Evolutionary conservation across 176 grass and related monocot species (phyloP), one percentile per base, ranked within the genome.

Genomic region (Zizania latifolia): DNA sequence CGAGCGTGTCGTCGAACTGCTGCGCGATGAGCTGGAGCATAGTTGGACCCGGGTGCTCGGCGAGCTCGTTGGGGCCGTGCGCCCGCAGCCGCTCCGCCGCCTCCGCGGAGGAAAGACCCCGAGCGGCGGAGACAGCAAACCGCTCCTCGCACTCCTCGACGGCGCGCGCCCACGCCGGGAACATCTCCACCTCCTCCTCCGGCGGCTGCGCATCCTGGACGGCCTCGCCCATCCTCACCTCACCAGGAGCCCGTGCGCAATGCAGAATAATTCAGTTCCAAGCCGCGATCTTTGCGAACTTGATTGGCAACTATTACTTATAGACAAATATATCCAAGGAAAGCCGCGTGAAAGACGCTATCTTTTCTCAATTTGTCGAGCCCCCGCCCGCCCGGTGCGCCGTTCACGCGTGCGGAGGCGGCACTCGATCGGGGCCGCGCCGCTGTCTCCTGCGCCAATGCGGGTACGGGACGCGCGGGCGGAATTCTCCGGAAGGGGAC

Each of bases 1-100:
- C 95, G 0, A 99, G 89, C 32, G 89, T 94, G 84, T 99, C 95
- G 35, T 90, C 84, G 84, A 94, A 99, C 79, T 94, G 95, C 58
- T 90, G 76, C 0, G 75, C 63, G 0, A 99, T 35, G 24, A 94
- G 84, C 37, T 90, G 83, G 32, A 90, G 88, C 26, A 88, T 85
- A 0, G 95, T 78, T 0, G 95, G 95, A 4, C 86, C 91, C 22
- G 91, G 68, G 67, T 99, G 95, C 79, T 99, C 92, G 26, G 77
- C 69, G 6, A 99, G 95, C 53, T 94, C 95, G 77, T 99, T 99
- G 37, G 32, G 31, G 0, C 95, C 91, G 73, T 86, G 24, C 7
- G 13, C 12, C 0, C 54, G 60, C 2, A 86, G 91, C 13, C 82
- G 89, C 30, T 19, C 44, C 19, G 79, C 10, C 8, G 86, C 91